Conservation (phyloP, 1,284 basidiomycete genomes). For the Thecaphora thlaspeos region DNA sequence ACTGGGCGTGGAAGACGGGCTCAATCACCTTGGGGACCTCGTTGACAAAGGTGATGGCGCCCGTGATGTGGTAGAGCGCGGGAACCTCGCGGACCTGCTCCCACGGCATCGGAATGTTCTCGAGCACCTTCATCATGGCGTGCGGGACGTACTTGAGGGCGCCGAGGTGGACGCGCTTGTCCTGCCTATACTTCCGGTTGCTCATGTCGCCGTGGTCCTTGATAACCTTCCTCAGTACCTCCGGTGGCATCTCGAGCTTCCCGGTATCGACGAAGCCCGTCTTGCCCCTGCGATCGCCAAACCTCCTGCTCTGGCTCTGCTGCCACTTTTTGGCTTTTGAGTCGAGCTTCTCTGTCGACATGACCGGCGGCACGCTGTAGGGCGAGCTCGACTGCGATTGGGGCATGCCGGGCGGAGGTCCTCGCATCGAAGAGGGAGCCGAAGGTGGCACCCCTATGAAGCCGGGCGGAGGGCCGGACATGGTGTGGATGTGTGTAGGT, state of each 20-base stretch:
- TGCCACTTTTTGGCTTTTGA: constrained; percentile 91
- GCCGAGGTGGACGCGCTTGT: constrained; percentile 97
- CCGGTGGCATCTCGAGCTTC: constrained; percentile 72
- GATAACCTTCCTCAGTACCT: constrained; percentile 66
- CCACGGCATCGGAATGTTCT: constrained; percentile 99
- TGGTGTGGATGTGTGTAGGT: too few species aligned
- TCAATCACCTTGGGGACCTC: constrained; percentile 95
- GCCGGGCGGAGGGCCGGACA: constrained; percentile 40
- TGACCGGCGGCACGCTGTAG: constrained; percentile 52
- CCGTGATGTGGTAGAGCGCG: constrained; percentile 72
- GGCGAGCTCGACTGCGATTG: constrained; percentile 13
- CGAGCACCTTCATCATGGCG: constrained; percentile 97
- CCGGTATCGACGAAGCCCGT: constrained; percentile 88
- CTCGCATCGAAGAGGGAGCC: constrained; percentile 34
- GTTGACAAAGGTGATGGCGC: constrained; percentile 99
- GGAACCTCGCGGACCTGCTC: constrained; percentile 65
- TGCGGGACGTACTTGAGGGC: constrained; percentile 99
- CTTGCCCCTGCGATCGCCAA: constrained; percentile 77
- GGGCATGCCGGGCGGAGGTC: constrained; percentile 32
- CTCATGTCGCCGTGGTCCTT: constrained; percentile 59
- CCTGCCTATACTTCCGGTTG: constrained; percentile 76
- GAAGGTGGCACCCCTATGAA: constrained; percentile 34
- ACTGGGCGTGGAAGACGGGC: constrained; percentile 97
- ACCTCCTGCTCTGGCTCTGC: constrained; percentile 85
- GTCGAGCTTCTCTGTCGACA: constrained; percentile 74